Conservation (phyloP, 441 rosid genomes). For the Jatropha podagrica region DNA sequence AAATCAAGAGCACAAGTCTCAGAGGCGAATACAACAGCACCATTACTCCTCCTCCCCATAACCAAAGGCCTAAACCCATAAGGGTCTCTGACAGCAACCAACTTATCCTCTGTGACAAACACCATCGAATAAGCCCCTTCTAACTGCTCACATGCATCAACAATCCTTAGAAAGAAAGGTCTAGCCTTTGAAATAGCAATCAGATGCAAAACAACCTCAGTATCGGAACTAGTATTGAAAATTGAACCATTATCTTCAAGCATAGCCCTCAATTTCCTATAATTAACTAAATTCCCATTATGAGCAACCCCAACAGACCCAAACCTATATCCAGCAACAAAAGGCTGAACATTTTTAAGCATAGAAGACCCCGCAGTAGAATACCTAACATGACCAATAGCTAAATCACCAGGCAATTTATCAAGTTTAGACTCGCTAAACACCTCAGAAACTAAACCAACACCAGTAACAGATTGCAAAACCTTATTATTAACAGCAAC, state of each 20-base stretch:
- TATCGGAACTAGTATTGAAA: conserved; percentile 77
- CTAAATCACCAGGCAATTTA: conserved; percentile 70
- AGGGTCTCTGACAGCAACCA: conserved; percentile 90
- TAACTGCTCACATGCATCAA: conserved; percentile 76
- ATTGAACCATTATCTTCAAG: conserved; percentile 80
- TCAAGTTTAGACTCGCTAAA: conserved; percentile 75
- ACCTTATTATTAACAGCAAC: conserved; percentile 69
- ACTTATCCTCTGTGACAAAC: conserved; percentile 78
- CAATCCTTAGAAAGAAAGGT: conserved; percentile 68
- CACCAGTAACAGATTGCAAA: conserved; percentile 86
- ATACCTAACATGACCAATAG: conserved; percentile 87
- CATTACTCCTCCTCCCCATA: conserved; percentile 89
- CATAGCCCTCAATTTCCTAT: conserved; percentile 48
- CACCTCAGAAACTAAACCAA: conserved; percentile 89
- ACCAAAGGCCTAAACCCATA: conserved; percentile 83
- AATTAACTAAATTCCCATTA: conserved; percentile 80
- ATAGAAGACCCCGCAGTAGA: conserved; percentile 84
- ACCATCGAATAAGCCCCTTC: conserved; percentile 92
- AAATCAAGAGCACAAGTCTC: conserved; percentile 90
- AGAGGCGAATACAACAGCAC: conserved; percentile 80
- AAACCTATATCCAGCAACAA: conserved; percentile 75
- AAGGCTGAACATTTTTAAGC: conserved; percentile 92
- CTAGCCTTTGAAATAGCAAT: conserved; percentile 79
- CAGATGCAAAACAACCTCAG: conserved; percentile 86
- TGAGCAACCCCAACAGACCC: conserved; percentile 90